These are phyloP conservation scores for Apiospora arundinis DNA, from an alignment of 2,329 filamentous ascomycete genomes.

Conservation along the genomic window DNA sequence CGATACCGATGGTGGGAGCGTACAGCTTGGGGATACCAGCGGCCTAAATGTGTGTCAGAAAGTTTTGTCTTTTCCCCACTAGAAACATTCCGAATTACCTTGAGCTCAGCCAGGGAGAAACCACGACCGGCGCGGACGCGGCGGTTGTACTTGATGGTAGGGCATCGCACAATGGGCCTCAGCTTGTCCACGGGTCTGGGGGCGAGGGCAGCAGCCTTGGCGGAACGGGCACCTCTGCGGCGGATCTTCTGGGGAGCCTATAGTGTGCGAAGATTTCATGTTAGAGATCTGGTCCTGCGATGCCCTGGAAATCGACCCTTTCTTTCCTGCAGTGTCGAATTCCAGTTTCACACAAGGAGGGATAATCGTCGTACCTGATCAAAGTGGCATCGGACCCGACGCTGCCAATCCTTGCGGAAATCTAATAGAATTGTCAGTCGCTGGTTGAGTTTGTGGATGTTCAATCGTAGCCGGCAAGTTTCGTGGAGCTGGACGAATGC, in stretches of 20 bases:
- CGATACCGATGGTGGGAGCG: slow-evolving; percentile 94
- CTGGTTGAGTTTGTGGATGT: slow-evolving; percentile 28
- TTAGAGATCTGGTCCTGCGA: slow-evolving; percentile 1
- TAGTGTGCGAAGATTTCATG: slow-evolving; percentile 27
- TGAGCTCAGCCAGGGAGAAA: slow-evolving; percentile 97
- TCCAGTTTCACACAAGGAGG: not conserved
- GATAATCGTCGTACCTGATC: slow-evolving; percentile 74
- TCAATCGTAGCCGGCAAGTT: slow-evolving; percentile 23
- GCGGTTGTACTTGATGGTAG: slow-evolving; percentile 99
- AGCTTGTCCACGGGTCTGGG: slow-evolving; percentile 97
- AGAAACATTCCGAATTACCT: slow-evolving; percentile 66
- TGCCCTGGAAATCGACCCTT: not conserved
- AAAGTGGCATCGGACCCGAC: slow-evolving; percentile 98
- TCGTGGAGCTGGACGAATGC: not conserved
- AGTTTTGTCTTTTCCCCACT: not conserved
- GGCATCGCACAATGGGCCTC: slow-evolving; percentile 95
- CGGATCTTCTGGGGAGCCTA: slow-evolving; percentile 96
- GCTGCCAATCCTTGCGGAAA: slow-evolving; percentile 99
- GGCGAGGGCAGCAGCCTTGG: slow-evolving; percentile 94
- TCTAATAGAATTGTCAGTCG: slow-evolving; percentile 63
- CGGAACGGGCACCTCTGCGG: slow-evolving; percentile 87
- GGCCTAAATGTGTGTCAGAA: slow-evolving; percentile 63
- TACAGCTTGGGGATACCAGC: slow-evolving; percentile 94
- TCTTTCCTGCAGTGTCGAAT: not conserved
- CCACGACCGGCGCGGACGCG: slow-evolving; percentile 95